phyloP scores from a whole-genome alignment of 2,329 filamentous ascomycete genomes.

The Apiospora phragmitis region DNA sequence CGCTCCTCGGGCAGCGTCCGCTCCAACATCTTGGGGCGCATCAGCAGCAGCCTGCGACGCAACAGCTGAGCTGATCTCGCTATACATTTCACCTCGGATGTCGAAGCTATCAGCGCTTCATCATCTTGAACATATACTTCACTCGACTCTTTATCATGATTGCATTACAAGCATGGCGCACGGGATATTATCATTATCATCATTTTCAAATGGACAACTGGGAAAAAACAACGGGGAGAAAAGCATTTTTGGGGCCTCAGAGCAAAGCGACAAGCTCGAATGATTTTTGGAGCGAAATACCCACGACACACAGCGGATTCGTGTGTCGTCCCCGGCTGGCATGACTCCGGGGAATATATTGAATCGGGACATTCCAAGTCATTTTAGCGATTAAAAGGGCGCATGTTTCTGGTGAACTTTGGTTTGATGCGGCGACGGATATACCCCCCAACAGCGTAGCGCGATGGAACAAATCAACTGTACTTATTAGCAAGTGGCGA shows the following conservation, averaged over 20 bases:
- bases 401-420: slow-evolving; percentile 49
- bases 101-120: background rate
- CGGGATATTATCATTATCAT: slow-evolving; percentile 4
- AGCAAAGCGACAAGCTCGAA: slow-evolving; percentile 25
- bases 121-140: background rate
- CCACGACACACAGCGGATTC: slow-evolving; percentile 14
- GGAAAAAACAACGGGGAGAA: slow-evolving; percentile 9
- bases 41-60: slow-evolving; percentile 36
- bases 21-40: slow-evolving; percentile 40
- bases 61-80: slow-evolving; percentile 13
- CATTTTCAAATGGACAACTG: background rate
- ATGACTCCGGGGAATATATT: slow-evolving; percentile 26
- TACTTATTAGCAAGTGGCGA: background rate
- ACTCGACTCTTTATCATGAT: background rate
- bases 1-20: slow-evolving; percentile 30
- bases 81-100: background rate
- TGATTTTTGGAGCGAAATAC: slow-evolving; percentile 20
- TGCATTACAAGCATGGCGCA: slow-evolving; percentile 11
- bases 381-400: slow-evolving; percentile 21
- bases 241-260: slow-evolving; percentile 31
- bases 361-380: background rate
- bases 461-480: background rate
- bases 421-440: slow-evolving; percentile 19
- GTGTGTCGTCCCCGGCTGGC: slow-evolving; percentile 24
- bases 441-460: slow-evolving; percentile 33